Conservation (phyloP, 2,329 filamentous ascomycete genomes). For the Aspergillus aculeatus region DNA sequence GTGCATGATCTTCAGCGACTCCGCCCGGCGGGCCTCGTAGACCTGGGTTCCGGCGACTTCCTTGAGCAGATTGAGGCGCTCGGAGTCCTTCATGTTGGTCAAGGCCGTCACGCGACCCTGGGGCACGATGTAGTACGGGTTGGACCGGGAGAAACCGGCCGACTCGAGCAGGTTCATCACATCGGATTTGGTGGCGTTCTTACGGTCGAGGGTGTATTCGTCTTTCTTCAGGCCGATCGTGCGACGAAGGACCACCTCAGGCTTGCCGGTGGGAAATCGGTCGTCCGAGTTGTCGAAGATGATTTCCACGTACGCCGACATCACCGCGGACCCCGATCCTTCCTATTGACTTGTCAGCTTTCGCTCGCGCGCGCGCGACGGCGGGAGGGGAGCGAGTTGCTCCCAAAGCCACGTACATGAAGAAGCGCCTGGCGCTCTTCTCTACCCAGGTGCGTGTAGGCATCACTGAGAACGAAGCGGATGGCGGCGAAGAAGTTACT, state of each 20-base stretch:
- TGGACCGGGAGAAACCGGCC: constrained; percentile 92
- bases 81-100: constrained; percentile 98
- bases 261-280: constrained; percentile 88
- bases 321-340: constrained; percentile 94
- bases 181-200: constrained; percentile 90
- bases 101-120: constrained; percentile 93
- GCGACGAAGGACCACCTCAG: constrained; percentile 84
- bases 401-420: constrained; percentile 55
- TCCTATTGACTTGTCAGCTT: constrained; percentile 55
- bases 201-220: constrained; percentile 95
- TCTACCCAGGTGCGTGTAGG: constrained; percentile 91
- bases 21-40: constrained; percentile 86
- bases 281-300: constrained; percentile 98
- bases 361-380: background rate
- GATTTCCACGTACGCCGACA: constrained; percentile 99
- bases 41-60: constrained; percentile 98
- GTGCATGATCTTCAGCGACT: constrained; percentile 94
- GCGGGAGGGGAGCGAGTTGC: background rate
- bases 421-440: constrained; percentile 93
- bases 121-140: constrained; percentile 98
- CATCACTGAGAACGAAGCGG: constrained; percentile 96
- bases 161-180: constrained; percentile 95
- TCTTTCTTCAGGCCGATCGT: constrained; percentile 98
- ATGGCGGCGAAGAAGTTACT: constrained; percentile 99
- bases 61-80: constrained; percentile 85